Evolutionary conservation across 495 filamentous ascomycete genomes (phyloP), one percentile per base, ranked within the genome.

Genomic region (Copromyces sp.): DNA sequence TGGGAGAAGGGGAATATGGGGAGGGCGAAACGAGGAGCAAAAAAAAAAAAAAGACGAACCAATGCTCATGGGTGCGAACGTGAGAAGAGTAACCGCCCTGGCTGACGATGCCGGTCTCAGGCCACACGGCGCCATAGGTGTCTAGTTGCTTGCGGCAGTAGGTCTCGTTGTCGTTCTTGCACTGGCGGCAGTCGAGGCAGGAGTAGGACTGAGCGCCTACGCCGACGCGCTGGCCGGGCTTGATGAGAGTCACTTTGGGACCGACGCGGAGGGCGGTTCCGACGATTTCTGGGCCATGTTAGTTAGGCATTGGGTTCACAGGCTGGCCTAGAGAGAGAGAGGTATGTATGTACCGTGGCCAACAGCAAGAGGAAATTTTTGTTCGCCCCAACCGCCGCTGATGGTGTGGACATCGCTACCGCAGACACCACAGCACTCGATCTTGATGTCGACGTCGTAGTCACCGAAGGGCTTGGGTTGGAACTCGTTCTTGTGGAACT

Each of bases 121-220:
- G 86, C 83, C 84, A 88, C 16, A 82, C 78, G 68, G 84, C 83
- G 72, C 86, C 86, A 75, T 87, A 87, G 7, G 87, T 88, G 74
- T 88, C 87, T n/a, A 88, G 68, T 75, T 87, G 86, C 72, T 87
- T 76, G 20, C 76, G 70, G 80, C 87, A 89, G 79, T 89, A 88
- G 1, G 85, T 87, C 80, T 89, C 87, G 73, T 89, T 87, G 70
- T 88, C 85, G 73, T 83, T 84, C 76, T 87, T 88, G 84, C 86
- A 89, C 73, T 87, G 86, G 69, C 82, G 81, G 80, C 86, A 88
- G 17, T 86, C 76, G 12, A 88, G 76, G 81, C 87, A 88, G 7
- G 86, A 84, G 75, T 82, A 87, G 29, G 78, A 82, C 73, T 89
- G 87, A 37, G 87, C 87, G 53, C 87, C 87, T 40, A 89, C 87